phyloP scores from a whole-genome alignment of 441 rosid genomes.

The Populus hybrid region DNA sequence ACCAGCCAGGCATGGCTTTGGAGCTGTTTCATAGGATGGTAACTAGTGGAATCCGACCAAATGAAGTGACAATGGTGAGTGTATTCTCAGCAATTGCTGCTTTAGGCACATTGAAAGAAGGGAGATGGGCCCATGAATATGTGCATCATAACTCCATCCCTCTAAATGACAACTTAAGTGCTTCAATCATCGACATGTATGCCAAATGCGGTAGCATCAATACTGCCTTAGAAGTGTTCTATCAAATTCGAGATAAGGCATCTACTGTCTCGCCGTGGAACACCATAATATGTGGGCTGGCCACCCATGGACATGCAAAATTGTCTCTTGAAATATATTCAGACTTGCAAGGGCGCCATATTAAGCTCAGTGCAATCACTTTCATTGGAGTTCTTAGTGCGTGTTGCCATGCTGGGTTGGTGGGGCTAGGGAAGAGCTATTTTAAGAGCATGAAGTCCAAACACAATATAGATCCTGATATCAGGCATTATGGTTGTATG shows the following conservation, averaged over 20 bases:
- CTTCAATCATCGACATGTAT: constrained; percentile 85
- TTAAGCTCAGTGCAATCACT: constrained; percentile 65
- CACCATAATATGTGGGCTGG: constrained; percentile 76
- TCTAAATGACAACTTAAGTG: constrained; percentile 57
- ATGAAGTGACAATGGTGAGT: constrained; percentile 77
- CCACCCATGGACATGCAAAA: constrained; percentile 65
- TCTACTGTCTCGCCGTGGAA: constrained; percentile 77
- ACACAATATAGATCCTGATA: constrained; percentile 44
- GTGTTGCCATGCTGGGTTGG: constrained; percentile 69
- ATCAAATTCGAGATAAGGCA: constrained; percentile 36
- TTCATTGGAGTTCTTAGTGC: constrained; percentile 77
- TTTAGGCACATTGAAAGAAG: constrained; percentile 55
- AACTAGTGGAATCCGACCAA: constrained; percentile 46
- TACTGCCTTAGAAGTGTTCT: constrained; percentile 55
- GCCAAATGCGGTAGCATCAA: constrained; percentile 80
- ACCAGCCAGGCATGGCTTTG: constrained; percentile 52
- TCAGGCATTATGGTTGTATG: constrained; percentile 61
- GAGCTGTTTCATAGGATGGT: constrained; percentile 58
- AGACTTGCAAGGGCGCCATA: constrained; percentile 40
- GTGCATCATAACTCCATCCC: constrained; percentile 40
- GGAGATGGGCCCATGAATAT: constrained; percentile 57
- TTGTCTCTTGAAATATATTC: constrained; percentile 58
- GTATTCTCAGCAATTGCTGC: constrained; percentile 66
- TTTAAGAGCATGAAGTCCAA: constrained; percentile 55
- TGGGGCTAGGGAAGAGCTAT: constrained; percentile 52